These are phyloP conservation scores for Clonostachys sp. DNA, from an alignment of 2,329 filamentous ascomycete genomes.

Conservation along the genomic window DNA sequence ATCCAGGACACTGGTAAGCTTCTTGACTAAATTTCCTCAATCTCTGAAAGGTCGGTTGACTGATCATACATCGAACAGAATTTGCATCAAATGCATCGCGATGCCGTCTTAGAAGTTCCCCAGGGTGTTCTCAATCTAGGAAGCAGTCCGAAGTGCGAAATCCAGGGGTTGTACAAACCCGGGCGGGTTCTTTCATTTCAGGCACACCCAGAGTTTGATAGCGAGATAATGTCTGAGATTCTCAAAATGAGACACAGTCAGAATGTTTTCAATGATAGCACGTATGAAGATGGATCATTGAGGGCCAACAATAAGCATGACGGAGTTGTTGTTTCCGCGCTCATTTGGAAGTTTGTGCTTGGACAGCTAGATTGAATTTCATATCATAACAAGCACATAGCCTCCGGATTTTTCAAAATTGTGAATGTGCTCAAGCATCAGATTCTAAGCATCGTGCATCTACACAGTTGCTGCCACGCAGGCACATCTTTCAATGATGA, in stretches of 20 bases:
- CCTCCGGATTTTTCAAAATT: too few relatives aligned
- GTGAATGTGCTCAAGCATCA: too few relatives aligned
- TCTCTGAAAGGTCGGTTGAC: too few relatives aligned
- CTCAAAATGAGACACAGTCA: conserved; percentile 16
- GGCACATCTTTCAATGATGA: too few relatives aligned
- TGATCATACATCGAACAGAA: conserved; percentile 12
- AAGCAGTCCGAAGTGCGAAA: conserved; percentile 29
- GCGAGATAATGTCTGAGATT: conserved; percentile 29
- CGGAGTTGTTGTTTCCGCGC: conserved; percentile 15
- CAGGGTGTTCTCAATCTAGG: conserved; percentile 31
- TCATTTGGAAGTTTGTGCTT: conserved; percentile 17
- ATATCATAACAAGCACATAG: too few relatives aligned
- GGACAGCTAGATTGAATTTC: neutral
- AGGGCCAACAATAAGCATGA: conserved; percentile 17
- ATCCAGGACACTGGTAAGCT: neutral
- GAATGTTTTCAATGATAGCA: conserved; percentile 6
- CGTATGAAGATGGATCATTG: conserved; percentile 6
- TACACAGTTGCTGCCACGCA: too few relatives aligned
- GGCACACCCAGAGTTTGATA: conserved; percentile 41
- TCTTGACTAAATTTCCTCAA: too few relatives aligned
- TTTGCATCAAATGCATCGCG: conserved; percentile 43
- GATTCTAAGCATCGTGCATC: too few relatives aligned
- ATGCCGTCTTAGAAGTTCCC: conserved; percentile 34
- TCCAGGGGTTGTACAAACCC: conserved; percentile 36
- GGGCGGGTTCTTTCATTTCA: conserved; percentile 33